These are phyloP conservation scores for Flueggea neowawraea DNA, from an alignment of 441 rosid species.

Conservation along the genomic window DNA sequence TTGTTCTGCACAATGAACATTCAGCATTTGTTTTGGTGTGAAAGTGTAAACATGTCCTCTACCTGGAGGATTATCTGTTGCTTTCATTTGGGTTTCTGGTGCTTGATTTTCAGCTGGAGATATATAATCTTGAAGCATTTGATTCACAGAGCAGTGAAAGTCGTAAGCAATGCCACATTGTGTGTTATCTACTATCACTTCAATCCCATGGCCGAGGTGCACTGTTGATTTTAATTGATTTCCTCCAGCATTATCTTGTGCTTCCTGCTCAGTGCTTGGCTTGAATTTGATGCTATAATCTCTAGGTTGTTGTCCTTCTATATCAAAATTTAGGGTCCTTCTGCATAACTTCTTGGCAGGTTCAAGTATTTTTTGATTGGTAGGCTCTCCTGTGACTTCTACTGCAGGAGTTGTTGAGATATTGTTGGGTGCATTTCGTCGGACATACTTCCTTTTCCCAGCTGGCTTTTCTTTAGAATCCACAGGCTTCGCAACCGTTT, in stretches of 20 bases:
- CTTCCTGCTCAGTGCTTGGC: conserved; percentile 19
- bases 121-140: conserved; percentile 22
- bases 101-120: conserved; percentile 28
- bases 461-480: conserved; percentile 23
- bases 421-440: conserved; percentile 38
- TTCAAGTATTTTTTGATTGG: conserved; percentile 24
- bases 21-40: conserved; percentile 6
- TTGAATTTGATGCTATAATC: conserved; percentile 17
- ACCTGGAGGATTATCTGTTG: conserved; percentile 18
- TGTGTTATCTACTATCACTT: conserved; percentile 28
- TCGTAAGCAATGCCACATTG: conserved; percentile 25
- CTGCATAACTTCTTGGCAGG: conserved; percentile 44
- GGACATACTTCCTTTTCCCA: conserved; percentile 62
- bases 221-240: conserved; percentile 25
- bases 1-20: conserved; percentile 12
- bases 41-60: conserved; percentile 15
- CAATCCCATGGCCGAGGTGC: conserved; percentile 28
- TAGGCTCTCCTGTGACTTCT: conserved; percentile 28
- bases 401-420: conserved; percentile 28
- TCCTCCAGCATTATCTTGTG: conserved; percentile 17
- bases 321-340: conserved; percentile 62
- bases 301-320: conserved; percentile 35
- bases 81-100: conserved; percentile 39
- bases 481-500: conserved; percentile 9
- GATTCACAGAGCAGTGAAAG: conserved; percentile 22